Percentiles rank a stretch among this genome's conserved stretches.
These are phyloP conservation scores for Pachysolen tannophilus DNA, from an alignment of 805 yeast species.

Conservation along the genomic window DNA sequence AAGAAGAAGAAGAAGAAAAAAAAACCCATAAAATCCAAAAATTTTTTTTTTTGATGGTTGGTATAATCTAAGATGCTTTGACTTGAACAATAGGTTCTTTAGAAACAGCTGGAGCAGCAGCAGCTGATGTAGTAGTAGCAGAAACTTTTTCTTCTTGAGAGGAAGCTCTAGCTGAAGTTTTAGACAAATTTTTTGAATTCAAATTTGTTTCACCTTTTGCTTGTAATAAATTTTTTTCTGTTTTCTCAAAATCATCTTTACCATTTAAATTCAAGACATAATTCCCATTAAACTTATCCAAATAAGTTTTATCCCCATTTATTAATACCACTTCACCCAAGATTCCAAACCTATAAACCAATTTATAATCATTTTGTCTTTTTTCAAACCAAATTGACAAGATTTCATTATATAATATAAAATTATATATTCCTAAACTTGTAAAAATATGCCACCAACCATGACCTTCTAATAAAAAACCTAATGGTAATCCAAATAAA, in stretches of 20 bases:
- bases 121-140: too few species aligned
- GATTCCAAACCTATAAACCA: slow-evolving; percentile 47
- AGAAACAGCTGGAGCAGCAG: too few species aligned
- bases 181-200: too few species aligned
- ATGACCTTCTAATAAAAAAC: slow-evolving; percentile 77
- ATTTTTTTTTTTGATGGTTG: too few species aligned
- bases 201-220: too few species aligned
- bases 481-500: slow-evolving; percentile 70
- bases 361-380: slow-evolving; percentile 40
- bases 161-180: too few species aligned
- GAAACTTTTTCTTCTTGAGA: too few species aligned
- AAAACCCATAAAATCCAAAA: too few species aligned
- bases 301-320: slow-evolving; percentile 9
- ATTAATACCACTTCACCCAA: slow-evolving; percentile 39
- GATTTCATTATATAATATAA: slow-evolving; percentile 68
- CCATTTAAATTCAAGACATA: neutral
- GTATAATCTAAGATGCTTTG: too few species aligned
- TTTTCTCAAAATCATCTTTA: neutral
- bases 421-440: slow-evolving; percentile 76
- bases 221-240: too few species aligned
- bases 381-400: slow-evolving; percentile 57
- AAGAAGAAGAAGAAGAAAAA: too few species aligned
- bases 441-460: slow-evolving; percentile 94
- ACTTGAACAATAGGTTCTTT: too few species aligned
- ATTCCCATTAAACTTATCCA: neutral